Evolutionary conservation across 768 basidiomycete genomes (phyloP).

Genomic region (Boletus barrowsii): DNA sequence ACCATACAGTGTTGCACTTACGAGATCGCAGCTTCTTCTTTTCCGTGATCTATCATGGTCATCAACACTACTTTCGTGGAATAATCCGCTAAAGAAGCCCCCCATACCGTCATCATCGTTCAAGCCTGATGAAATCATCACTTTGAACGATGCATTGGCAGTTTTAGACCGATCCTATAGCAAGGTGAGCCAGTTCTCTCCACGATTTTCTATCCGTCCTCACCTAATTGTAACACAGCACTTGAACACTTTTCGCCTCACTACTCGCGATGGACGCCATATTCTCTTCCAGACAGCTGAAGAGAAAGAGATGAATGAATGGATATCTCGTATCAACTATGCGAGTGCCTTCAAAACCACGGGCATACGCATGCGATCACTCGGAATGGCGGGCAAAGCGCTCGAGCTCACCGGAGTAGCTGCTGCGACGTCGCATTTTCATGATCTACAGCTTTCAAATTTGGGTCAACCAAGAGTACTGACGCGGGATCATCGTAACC

Average conservation of each 20-base stretch:
- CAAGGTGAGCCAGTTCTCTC: slow-evolving; percentile 50
- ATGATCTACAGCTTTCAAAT: slow-evolving; percentile 52
- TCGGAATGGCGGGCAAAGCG: slow-evolving; percentile 64
- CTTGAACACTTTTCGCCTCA: slow-evolving; percentile 71
- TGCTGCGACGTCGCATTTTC: slow-evolving; percentile 80
- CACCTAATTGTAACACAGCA: slow-evolving; percentile 36
- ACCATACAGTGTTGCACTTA: slow-evolving; percentile 79
- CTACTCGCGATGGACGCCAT: slow-evolving; percentile 74
- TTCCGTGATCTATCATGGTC: slow-evolving; percentile 73
- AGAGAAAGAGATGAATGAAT: slow-evolving; percentile 76
- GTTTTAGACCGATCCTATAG: slow-evolving; percentile 74
- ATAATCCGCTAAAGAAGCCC: slow-evolving; percentile 33
- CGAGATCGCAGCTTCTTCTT: slow-evolving; percentile 87
- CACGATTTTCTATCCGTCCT: background rate
- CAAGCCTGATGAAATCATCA: slow-evolving; percentile 83
- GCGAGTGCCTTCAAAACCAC: slow-evolving; percentile 88
- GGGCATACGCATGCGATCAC: slow-evolving; percentile 75
- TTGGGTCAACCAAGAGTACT: slow-evolving; percentile 22
- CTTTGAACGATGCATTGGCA: slow-evolving; percentile 75
- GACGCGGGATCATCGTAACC: slow-evolving; percentile 44
- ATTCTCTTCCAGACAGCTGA: slow-evolving; percentile 72
- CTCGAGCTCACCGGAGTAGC: slow-evolving; percentile 80
- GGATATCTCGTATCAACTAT: slow-evolving; percentile 93
- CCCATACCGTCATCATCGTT: slow-evolving; percentile 44
- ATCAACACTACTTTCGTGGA: slow-evolving; percentile 42